Base-by-base conservation (phyloP, 164 flowering plant genomes). In the Tetracentron sinense region DNA sequence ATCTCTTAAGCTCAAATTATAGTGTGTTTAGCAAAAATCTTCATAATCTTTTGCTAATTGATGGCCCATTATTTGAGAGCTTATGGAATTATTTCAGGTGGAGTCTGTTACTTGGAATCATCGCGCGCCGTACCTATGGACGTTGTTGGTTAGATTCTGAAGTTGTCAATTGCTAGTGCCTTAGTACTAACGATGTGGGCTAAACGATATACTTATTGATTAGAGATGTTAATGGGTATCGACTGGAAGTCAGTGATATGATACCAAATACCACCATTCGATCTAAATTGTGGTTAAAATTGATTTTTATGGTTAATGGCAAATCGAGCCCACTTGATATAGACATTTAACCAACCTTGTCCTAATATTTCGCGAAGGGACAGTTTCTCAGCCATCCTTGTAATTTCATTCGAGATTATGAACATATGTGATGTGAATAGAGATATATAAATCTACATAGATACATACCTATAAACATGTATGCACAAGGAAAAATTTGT, bases 291-390 rank as follows among this genome's bases (percentile, higher is more conserved):
- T 42, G 55, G 23, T 20, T 53, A 53, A 25, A 46, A 20, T 29
- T 47, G 48, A 21, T 47, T 47, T 1, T 19, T 20, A n/a, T 17
- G 0, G n/a, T 20, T 8, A 23, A 44, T 25, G 33, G 54, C 56
- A 16, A 6, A 1, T 17, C 3, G 49, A 33, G 51, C 66, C 70
- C 62, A 33, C 61, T 38, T 49, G 69, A 61, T 31, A 61, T 56
- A n/a, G 74, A 71, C 50, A 21, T 28, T 60, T 28, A 52, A 66
- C 66, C 74, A 54, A 71, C 69, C 46, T 26, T 27, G 29, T 7
- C 35, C 25, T 21, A 8, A 17, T 48, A 6, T 14, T 27, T 60
- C 8, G 22, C 25, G 27, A 60, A 19, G 53, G 23, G 0, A 17
- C 48, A n/a, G 59, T 29, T 21, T 14, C 6, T 7, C 3, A 44